Evolutionary conservation across 768 basidiomycete genomes (phyloP).

Genomic region (Gymnopilus dilepis): DNA sequence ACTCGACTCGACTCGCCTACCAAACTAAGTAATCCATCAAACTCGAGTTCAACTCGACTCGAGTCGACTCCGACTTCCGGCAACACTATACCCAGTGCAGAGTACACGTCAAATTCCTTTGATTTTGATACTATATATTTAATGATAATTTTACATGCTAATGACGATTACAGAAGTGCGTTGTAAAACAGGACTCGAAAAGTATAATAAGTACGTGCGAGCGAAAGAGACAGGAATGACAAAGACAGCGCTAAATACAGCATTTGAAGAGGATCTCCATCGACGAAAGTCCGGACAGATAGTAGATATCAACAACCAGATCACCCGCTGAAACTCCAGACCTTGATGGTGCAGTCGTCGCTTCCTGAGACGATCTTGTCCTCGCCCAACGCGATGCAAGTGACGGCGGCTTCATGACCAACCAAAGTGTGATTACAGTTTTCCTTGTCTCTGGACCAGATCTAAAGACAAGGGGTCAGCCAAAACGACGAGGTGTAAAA

Average conservation of each 20-base stretch:
- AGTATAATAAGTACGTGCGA: not conserved
- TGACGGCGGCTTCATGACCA: slow-evolving; percentile 94
- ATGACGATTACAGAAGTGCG: not conserved
- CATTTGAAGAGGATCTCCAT: slow-evolving; percentile 4
- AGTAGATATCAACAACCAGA: slow-evolving; percentile 14
- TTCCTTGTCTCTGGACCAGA: slow-evolving; percentile 93
- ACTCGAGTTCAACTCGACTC: too few relatives aligned
- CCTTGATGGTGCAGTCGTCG: slow-evolving; percentile 85
- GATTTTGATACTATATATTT: not conserved
- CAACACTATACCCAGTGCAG: not conserved
- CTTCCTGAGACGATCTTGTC: slow-evolving; percentile 98
- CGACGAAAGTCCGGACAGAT: slow-evolving; percentile 3
- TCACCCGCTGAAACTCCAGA: slow-evolving; percentile 75
- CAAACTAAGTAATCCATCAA: too few relatives aligned
- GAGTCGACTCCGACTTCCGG: not conserved
- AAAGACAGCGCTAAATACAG: not conserved
- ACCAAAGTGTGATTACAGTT: slow-evolving; percentile 88
- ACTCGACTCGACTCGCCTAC: too few relatives aligned
- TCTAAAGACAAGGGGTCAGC: slow-evolving; percentile 49
- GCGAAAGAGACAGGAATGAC: not conserved
- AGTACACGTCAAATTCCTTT: not conserved
- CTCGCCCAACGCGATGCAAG: slow-evolving; percentile 86
- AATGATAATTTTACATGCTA: not conserved
- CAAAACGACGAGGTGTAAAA: slow-evolving; percentile 4
- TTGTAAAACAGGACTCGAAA: not conserved